phyloP scores from a whole-genome alignment of 352 stramenopile genomes.

The Phytophthora nicotianae region DNA sequence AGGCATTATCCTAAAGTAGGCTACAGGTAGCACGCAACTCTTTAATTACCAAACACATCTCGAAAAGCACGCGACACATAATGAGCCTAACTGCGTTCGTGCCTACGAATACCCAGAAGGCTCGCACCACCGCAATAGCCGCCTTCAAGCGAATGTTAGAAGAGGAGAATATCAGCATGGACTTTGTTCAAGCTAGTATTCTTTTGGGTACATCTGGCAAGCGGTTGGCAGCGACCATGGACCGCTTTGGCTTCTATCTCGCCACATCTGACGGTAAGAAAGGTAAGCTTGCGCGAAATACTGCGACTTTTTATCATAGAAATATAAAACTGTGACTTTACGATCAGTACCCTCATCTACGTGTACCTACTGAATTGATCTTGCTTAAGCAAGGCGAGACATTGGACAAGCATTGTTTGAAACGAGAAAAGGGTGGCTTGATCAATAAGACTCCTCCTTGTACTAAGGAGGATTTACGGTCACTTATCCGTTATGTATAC shows the following conservation, averaged over 20 bases:
- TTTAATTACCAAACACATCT: background rate
- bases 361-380: background rate
- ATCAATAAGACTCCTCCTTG: constrained; percentile 28
- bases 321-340: background rate
- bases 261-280: background rate
- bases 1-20: background rate
- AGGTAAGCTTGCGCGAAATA: constrained; percentile 2
- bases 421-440: constrained; percentile 14
- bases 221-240: background rate
- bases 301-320: background rate
- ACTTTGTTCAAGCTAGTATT: background rate
- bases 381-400: background rate
- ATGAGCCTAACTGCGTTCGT: background rate
- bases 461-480: constrained; percentile 12
- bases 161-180: background rate
- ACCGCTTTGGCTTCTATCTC: background rate
- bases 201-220: background rate
- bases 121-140: background rate
- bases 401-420: constrained; percentile 12
- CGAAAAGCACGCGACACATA: background rate
- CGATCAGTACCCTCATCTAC: background rate
- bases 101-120: background rate
- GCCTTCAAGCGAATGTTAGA: background rate
- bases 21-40: background rate
- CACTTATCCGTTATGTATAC: constrained; percentile 8